Base-by-base conservation (phyloP, 192 early-diverging fungal genomes). In the Linnemannia elongata region DNA sequence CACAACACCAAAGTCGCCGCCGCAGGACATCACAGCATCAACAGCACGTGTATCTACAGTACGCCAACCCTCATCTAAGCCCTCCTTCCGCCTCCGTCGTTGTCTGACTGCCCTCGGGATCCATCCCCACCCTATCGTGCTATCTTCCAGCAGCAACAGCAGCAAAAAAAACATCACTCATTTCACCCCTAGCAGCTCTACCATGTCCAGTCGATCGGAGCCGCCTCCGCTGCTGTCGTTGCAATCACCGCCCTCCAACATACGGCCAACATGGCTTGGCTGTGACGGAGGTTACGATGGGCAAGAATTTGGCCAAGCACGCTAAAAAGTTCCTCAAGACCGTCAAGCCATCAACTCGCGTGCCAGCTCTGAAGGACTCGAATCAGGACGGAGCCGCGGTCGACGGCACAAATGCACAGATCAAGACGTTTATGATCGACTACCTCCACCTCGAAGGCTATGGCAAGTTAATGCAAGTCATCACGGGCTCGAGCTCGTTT, bases 371-470 rank as follows among this genome's bases (percentile, higher is more conserved):
- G 1, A 47, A 35, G 17, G 85, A 87, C 36, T 74, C 79, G 0
- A 33, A 36, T 4, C 76, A 83, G 44, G 20, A 42, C 54, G 57
- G 44, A 17, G 81, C 78, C 9, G 84, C 44, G 35, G 85, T 81
- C 2, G 79, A 87, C 4, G 57, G 69, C 35, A 69, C 79, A 1
- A 81, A 66, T 36, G 17, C 81, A 45, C 68, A 72, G 74, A 81
- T 87, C 38, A 80, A 87, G 72, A 69, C 73, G 42, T 76, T 76
- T 49, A 81, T 87, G 75, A 60, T 77, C 1, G 85, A 87, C 18
- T 63, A 81, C 70, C 36, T 81, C 27, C 80, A 87, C 1, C 72
- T 87, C 24, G 85, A 81, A 54, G 41, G 55, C 27, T 41, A 81
- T 15, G 41, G 79, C 6, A 66, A 33, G 42, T 27, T 87, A n/a